Conservation (phyloP, 2,329 filamentous ascomycete species). For the Fusarium nurragi region DNA sequence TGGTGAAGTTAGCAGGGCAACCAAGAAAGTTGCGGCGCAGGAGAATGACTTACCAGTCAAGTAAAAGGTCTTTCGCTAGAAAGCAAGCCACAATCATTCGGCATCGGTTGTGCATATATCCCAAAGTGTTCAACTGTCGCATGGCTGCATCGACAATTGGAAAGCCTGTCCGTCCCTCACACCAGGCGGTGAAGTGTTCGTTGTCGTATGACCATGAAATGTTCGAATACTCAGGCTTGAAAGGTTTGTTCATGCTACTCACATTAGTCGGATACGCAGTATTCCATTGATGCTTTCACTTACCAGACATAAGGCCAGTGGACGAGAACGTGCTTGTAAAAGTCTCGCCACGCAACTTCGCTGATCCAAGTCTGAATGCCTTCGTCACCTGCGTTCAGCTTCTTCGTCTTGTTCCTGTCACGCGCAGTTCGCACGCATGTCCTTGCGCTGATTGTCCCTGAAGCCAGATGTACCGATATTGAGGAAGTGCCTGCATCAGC, state of each 20-base stretch:
- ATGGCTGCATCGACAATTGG: constrained; percentile 89
- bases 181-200: constrained; percentile 77
- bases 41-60: constrained; percentile 68
- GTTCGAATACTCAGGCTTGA: constrained; percentile 84
- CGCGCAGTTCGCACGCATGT: constrained; percentile 72
- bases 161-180: constrained; percentile 77
- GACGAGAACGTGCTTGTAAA: constrained; percentile 86
- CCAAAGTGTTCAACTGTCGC: constrained; percentile 74
- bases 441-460: constrained; percentile 73
- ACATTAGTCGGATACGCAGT: background rate
- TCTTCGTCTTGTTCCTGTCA: constrained; percentile 68
- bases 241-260: constrained; percentile 65
- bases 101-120: constrained; percentile 86
- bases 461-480: constrained; percentile 77
- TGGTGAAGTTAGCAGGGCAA: background rate
- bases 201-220: constrained; percentile 83
- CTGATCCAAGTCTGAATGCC: constrained; percentile 80
- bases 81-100: constrained; percentile 88
- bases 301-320: constrained; percentile 86
- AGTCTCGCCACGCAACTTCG: constrained; percentile 87
- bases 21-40: background rate
- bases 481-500: constrained; percentile 69
- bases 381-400: constrained; percentile 71
- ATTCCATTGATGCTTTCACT: constrained; percentile 36
- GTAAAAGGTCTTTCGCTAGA: constrained; percentile 78